A percentile compares a stretch with the other conserved stretches of the same genome.
phyloP scores from a whole-genome alignment of 805 yeast genomes.

The Hyphopichia homilentoma region DNA sequence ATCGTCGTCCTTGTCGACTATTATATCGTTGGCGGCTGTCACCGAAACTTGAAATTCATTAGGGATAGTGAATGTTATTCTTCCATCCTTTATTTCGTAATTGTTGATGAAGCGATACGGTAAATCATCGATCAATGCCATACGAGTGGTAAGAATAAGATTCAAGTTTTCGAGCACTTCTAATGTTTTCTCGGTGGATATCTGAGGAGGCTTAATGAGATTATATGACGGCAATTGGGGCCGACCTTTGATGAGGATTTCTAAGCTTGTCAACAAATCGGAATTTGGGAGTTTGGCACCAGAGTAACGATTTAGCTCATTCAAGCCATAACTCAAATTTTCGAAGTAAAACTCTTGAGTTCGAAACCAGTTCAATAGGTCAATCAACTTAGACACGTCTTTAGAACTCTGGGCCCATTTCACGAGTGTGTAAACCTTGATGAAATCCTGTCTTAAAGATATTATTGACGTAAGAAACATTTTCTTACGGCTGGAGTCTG shows the following conservation, averaged over 20 bases:
- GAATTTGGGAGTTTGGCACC: slow-evolving; percentile 93
- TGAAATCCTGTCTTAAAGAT: slow-evolving; percentile 73
- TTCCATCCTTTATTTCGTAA: slow-evolving; percentile 70
- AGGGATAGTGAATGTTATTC: slow-evolving; percentile 60
- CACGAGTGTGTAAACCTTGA: slow-evolving; percentile 77
- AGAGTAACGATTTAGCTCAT: slow-evolving; percentile 64
- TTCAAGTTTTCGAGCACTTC: slow-evolving; percentile 66
- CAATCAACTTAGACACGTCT: slow-evolving; percentile 73
- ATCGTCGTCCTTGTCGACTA: slow-evolving; percentile 47
- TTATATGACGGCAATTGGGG: slow-evolving; percentile 70
- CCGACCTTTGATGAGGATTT: slow-evolving; percentile 73
- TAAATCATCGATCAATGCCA: slow-evolving; percentile 62
- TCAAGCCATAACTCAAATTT: slow-evolving; percentile 58
- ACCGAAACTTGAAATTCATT: slow-evolving; percentile 60
- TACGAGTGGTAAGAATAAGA: slow-evolving; percentile 65
- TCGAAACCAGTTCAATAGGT: slow-evolving; percentile 82
- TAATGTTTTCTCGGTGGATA: slow-evolving; percentile 55
- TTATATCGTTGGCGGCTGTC: slow-evolving; percentile 62
- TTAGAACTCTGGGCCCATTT: slow-evolving; percentile 82
- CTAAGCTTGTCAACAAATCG: slow-evolving; percentile 82
- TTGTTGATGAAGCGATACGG: slow-evolving; percentile 59
- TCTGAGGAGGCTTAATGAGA: slow-evolving; percentile 44
- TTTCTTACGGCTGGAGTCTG: slow-evolving; percentile 63
- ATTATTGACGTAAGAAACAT: slow-evolving; percentile 67
- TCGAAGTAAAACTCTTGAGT: slow-evolving; percentile 70